Conservation (phyloP, 2,329 filamentous ascomycete genomes). For the Diatrype stigma region DNA sequence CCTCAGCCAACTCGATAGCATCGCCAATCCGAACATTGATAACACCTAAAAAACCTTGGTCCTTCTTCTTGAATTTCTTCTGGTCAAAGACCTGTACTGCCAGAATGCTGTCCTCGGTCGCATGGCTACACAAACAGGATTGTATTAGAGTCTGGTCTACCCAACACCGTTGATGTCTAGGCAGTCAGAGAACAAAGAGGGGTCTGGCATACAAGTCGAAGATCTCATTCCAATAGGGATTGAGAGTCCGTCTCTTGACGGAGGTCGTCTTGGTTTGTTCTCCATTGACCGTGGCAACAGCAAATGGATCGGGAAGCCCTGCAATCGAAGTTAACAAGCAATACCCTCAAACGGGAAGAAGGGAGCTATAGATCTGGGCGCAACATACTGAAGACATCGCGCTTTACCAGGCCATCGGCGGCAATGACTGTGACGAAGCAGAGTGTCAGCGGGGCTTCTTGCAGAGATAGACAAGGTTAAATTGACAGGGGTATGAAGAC, state of each 20-base stretch:
- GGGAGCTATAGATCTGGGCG: background rate
- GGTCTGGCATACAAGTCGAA: conserved; percentile 83
- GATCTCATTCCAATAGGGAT: conserved; percentile 99
- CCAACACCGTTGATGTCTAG: conserved; percentile 3
- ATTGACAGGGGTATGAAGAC: conserved; percentile 31
- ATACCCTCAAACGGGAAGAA: background rate
- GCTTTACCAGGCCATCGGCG: conserved; percentile 96
- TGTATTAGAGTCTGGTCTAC: conserved; percentile 5
- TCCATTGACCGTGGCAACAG: conserved; percentile 92
- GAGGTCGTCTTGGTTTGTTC: conserved; percentile 98
- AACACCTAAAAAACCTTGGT: conserved; percentile 95
- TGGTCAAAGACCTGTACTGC: conserved; percentile 99
- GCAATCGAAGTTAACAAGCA: conserved; percentile 10
- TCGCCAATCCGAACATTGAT: conserved; percentile 96
- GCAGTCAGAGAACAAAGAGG: conserved; percentile 8
- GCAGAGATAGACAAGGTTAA: background rate
- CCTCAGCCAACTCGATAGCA: conserved; percentile 84
- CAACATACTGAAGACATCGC: conserved; percentile 94
- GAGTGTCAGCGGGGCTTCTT: background rate
- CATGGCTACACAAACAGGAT: conserved; percentile 56
- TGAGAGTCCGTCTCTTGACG: conserved; percentile 94
- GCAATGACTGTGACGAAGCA: conserved; percentile 73
- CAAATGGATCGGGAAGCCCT: conserved; percentile 98
- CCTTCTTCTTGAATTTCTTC: conserved; percentile 99
- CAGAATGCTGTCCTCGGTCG: conserved; percentile 91